Base-by-base conservation (phyloP, 1,284 basidiomycete genomes). In the Papiliotrema terrestris region DNA sequence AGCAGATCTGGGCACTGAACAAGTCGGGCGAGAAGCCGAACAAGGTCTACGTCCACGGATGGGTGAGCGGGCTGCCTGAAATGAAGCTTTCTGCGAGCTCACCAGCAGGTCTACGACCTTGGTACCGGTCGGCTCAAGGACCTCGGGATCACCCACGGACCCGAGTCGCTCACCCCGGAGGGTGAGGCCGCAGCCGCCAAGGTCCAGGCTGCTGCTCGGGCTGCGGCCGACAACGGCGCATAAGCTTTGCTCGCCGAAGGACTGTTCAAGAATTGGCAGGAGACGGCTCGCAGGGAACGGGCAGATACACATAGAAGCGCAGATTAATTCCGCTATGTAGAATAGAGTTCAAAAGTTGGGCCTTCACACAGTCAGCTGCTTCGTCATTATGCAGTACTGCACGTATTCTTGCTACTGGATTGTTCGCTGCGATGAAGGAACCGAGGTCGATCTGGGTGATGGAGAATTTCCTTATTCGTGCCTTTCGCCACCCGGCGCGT, bases 1-100 rank as follows among this genome's bases (percentile, higher is more conserved):
- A 77, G 62, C 73, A 82, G 52, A 89, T 88, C 42, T 95, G 91
- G 91, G 81, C 78, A 38, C 72, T 79, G 53, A 83, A 83, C 32
- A 85, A 83, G 73, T 62, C 71, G 17, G 66, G 68, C 9, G 29
- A 32, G 29, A 54, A 66, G 46, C 63, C 67, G 52, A 57, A 61
- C 47, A 41, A 56, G 23, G 78, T 92, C 39, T 82, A 78, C 73
- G 83, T 93, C 9, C 89, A 94, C 67, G 91, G 91, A 2, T 91
- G 87, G 87, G 60, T 68, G 49, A 63, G 69, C n/a, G 36, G 4
- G 20, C 32, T 19, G 26, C 5, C 3, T 23, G 23, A 46, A 11
- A 20, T 19, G 37, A 9, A 9, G 8, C 23, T 29, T 26, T 25
- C 19, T 2, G 22, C 11, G 17, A 41, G n/a, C 26, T 35, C n/a